A percentile compares a stretch with the other conserved stretches of the same genome.
These are phyloP conservation scores for Teunomyces gatunensis DNA, from an alignment of 805 yeast genomes.

Conservation along the genomic window DNA sequence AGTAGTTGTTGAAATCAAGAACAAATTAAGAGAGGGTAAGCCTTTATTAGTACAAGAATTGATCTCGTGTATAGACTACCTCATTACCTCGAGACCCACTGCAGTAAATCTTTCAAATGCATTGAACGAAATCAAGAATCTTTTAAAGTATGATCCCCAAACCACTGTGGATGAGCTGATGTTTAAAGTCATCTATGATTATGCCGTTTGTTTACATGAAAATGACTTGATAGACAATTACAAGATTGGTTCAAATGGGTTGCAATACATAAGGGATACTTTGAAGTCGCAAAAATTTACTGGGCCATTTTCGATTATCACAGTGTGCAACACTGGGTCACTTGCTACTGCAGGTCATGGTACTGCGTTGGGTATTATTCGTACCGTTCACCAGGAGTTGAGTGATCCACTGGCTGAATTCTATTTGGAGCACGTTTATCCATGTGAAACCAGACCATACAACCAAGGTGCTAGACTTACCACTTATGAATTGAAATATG, in stretches of 20 bases:
- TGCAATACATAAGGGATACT: slow-evolving; percentile 54
- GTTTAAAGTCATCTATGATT: slow-evolving; percentile 36
- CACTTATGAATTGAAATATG: slow-evolving; percentile 85
- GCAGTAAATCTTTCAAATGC: slow-evolving; percentile 91
- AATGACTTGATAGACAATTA: slow-evolving; percentile 79
- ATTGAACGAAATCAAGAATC: slow-evolving; percentile 46
- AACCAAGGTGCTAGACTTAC: slow-evolving; percentile 95
- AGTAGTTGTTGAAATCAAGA: slow-evolving; percentile 65
- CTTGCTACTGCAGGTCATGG: slow-evolving; percentile 98
- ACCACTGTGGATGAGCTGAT: slow-evolving; percentile 24
- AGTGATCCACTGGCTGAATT: slow-evolving; percentile 20
- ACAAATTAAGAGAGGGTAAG: slow-evolving; percentile 18
- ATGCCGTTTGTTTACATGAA: slow-evolving; percentile 56
- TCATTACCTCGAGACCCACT: slow-evolving; percentile 84
- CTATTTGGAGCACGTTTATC: slow-evolving; percentile 68
- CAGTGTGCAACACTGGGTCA: slow-evolving; percentile 96
- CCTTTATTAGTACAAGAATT: slow-evolving; percentile 32
- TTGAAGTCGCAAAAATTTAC: slow-evolving; percentile 47
- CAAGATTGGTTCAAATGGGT: slow-evolving; percentile 78
- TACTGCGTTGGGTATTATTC: slow-evolving; percentile 89
- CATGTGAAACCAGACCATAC: slow-evolving; percentile 94
- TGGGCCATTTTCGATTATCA: slow-evolving; percentile 76
- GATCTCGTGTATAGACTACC: slow-evolving; percentile 52
- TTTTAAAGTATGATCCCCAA: slow-evolving; percentile 14
- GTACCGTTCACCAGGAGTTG: slow-evolving; percentile 58